Evolutionary conservation across 805 yeast genomes (phyloP).

Genomic region (Pichia sporocuriosa): DNA sequence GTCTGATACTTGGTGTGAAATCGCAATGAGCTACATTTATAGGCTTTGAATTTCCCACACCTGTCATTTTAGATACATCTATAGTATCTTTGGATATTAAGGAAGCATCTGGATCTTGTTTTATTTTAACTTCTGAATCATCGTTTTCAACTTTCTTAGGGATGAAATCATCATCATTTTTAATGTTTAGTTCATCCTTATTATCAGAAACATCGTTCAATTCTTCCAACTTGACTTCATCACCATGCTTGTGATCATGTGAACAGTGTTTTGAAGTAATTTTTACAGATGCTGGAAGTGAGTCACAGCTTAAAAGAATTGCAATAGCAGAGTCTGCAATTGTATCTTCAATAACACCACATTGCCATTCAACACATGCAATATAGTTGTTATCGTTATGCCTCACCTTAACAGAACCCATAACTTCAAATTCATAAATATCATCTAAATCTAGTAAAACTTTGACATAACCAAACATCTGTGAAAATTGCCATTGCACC

Average conservation of each 20-base stretch:
- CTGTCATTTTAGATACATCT: neutral
- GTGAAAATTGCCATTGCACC: conserved; percentile 83
- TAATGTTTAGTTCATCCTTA: conserved; percentile 7
- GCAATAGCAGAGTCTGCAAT: conserved; percentile 93
- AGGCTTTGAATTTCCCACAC: neutral
- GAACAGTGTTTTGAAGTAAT: conserved; percentile 56
- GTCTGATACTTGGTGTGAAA: conserved; percentile 27
- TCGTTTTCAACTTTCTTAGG: neutral
- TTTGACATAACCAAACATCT: conserved; percentile 87
- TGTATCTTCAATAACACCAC: conserved; percentile 83
- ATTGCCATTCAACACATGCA: conserved; percentile 82
- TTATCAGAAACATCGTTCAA: neutral
- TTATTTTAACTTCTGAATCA: neutral
- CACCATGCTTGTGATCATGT: conserved; percentile 15
- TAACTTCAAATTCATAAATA: conserved; percentile 46
- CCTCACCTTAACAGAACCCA: conserved; percentile 55
- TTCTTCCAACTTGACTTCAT: neutral
- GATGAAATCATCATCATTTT: neutral
- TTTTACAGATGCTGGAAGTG: conserved; percentile 92
- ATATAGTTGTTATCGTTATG: conserved; percentile 36
- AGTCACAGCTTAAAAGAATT: conserved; percentile 82
- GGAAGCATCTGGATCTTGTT: neutral
- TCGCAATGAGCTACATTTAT: conserved; percentile 11
- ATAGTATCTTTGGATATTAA: neutral
- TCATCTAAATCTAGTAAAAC: conserved; percentile 49